These are phyloP conservation scores for Fraxinus sp. DNA, from an alignment of 305 asterid genomes.

Conservation along the genomic window DNA sequence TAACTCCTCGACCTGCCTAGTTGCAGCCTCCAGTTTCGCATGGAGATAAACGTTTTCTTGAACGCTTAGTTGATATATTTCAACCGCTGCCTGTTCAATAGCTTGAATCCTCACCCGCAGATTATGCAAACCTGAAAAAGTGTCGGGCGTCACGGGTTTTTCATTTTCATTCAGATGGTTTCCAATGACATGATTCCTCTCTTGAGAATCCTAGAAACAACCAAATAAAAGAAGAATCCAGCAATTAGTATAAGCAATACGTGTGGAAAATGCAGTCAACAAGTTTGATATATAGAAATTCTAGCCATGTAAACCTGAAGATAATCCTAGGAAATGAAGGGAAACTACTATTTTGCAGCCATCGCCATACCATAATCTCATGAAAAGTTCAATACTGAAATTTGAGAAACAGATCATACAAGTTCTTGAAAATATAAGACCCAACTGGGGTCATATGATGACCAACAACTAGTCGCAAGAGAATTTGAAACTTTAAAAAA, in stretches of 20 bases:
- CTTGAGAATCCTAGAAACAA: constrained; percentile 47
- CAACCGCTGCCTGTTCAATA: constrained; percentile 54
- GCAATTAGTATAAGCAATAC: neutral
- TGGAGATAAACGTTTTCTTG: constrained; percentile 58
- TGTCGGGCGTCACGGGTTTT: constrained; percentile 26
- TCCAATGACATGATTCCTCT: constrained; percentile 13
- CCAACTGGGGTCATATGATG: neutral
- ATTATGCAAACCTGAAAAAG: constrained; percentile 48
- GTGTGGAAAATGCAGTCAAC: constrained; percentile 13
- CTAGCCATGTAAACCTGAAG: neutral
- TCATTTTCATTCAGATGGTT: constrained; percentile 29
- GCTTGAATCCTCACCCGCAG: constrained; percentile 55
- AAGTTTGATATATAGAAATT: neutral
- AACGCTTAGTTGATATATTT: constrained; percentile 45
- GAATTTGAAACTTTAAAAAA: neutral
- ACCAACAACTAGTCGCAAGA: neutral
- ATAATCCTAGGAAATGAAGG: constrained; percentile 2
- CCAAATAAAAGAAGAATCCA: constrained; percentile 12
- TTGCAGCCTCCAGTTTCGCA: constrained; percentile 63
- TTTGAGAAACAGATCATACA: neutral
- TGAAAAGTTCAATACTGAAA: neutral
- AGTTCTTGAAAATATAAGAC: neutral
- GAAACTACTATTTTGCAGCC: neutral
- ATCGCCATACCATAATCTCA: neutral
- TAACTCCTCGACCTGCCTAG: constrained; percentile 60